Percentiles rank a stretch among this genome's conserved stretches.
Evolutionary conservation across 169 alveolate species (phyloP).

Genomic region (Babesia gibsoni): DNA sequence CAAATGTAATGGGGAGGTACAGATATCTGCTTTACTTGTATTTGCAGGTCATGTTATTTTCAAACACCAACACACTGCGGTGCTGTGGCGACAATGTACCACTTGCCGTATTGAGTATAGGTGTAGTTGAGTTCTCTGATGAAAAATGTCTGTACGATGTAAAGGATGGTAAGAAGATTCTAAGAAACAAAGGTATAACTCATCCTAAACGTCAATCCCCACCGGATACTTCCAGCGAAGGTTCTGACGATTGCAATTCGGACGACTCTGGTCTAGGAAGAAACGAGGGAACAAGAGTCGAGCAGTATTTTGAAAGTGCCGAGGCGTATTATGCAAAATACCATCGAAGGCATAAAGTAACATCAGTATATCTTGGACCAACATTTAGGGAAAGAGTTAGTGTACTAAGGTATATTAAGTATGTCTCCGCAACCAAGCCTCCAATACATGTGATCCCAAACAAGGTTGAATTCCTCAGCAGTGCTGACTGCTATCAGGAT

Average conservation of each 20-base stretch:
- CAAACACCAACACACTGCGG: background rate
- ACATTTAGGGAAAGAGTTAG: background rate
- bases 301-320: background rate
- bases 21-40: slow-evolving; percentile 27
- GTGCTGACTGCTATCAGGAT: background rate
- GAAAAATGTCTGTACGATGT: too few species aligned
- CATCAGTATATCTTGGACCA: background rate
- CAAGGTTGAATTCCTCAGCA: background rate
- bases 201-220: too few species aligned
- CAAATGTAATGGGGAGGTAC: background rate
- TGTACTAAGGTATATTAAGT: background rate
- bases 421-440: background rate
- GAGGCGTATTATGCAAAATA: background rate
- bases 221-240: too few species aligned
- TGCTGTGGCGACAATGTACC: background rate
- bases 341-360: background rate
- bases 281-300: too few species aligned
- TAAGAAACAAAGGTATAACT: too few species aligned
- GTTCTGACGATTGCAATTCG: too few species aligned
- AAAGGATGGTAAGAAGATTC: too few species aligned
- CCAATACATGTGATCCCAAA: slow-evolving; percentile 15
- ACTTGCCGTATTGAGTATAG: slow-evolving; percentile 9
- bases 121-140: background rate
- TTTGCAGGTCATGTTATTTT: slow-evolving; percentile 13
- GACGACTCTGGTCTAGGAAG: too few species aligned